phyloP scores from a whole-genome alignment of 805 yeast species.

The Teunomyces kruisii region DNA sequence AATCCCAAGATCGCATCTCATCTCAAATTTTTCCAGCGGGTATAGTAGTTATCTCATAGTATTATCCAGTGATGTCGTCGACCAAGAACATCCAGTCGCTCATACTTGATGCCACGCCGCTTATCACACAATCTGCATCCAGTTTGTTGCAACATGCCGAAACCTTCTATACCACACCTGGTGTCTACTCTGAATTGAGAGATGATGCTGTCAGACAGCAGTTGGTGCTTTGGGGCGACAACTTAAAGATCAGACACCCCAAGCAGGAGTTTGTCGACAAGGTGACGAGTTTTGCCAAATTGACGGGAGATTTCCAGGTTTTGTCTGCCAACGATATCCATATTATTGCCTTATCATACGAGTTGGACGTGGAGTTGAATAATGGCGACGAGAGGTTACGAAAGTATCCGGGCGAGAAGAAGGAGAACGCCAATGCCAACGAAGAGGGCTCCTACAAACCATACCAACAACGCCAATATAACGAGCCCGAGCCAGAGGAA shows the following conservation, averaged over 20 bases:
- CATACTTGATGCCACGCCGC: slow-evolving; percentile 92
- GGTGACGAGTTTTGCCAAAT: slow-evolving; percentile 73
- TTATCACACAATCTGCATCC: slow-evolving; percentile 81
- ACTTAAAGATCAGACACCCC: slow-evolving; percentile 75
- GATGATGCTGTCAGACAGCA: slow-evolving; percentile 85
- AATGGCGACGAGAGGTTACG: slow-evolving; percentile 72
- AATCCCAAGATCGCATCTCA: slow-evolving; percentile 5
- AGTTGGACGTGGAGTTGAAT: slow-evolving; percentile 71
- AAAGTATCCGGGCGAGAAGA: slow-evolving; percentile 66
- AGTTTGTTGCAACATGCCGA: slow-evolving; percentile 69
- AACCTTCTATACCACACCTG: slow-evolving; percentile 84
- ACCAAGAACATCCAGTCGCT: slow-evolving; percentile 45
- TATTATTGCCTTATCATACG: slow-evolving; percentile 87
- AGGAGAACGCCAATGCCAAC: slow-evolving; percentile 16
- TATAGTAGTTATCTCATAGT: not conserved
- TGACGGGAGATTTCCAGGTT: slow-evolving; percentile 90
- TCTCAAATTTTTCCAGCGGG: slow-evolving; percentile 6
- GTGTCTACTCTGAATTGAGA: slow-evolving; percentile 80
- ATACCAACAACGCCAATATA: slow-evolving; percentile 10
- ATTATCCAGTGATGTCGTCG: slow-evolving; percentile 21
- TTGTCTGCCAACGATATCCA: slow-evolving; percentile 90
- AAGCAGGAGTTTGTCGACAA: slow-evolving; percentile 57
- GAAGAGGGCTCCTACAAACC: slow-evolving; percentile 5
- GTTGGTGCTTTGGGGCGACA: slow-evolving; percentile 76
- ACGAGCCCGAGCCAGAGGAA: slow-evolving; percentile 9